phyloP scores from a whole-genome alignment of 768 basidiomycete genomes.

The Rhodotorula kratochvilovae region DNA sequence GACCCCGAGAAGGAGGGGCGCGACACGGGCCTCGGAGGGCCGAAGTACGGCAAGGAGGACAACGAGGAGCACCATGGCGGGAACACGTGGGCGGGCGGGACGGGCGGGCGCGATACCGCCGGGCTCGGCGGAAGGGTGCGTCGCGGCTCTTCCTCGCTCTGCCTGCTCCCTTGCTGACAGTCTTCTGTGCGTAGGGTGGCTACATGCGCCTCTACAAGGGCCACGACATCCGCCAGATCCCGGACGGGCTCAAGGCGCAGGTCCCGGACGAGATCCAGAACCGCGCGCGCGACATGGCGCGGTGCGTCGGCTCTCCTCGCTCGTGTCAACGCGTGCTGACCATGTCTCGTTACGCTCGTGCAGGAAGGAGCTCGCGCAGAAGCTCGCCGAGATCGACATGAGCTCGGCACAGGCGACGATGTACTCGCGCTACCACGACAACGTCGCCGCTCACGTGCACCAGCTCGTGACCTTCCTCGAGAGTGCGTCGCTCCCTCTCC shows the following conservation, averaged over 20 bases:
- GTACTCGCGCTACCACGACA: slow-evolving; percentile 26
- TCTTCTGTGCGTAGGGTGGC: slow-evolving; percentile 12
- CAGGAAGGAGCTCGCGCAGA: slow-evolving; percentile 20
- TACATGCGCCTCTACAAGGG: slow-evolving; percentile 32
- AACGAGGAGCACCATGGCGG: slow-evolving; percentile 29
- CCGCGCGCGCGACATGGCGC: slow-evolving; percentile 34
- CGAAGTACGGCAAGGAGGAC: slow-evolving; percentile 29
- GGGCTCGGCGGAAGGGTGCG: slow-evolving; percentile 23
- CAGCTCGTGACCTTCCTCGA: slow-evolving; percentile 31
- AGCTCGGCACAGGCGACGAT: slow-evolving; percentile 6
- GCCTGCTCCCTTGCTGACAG: not conserved
- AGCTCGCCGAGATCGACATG: slow-evolving; percentile 27
- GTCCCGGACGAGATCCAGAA: slow-evolving; percentile 29
- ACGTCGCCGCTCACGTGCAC: slow-evolving; percentile 6
- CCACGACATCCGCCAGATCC: slow-evolving; percentile 20
- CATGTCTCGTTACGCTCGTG: not conserved
- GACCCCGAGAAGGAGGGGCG: slow-evolving; percentile 25
- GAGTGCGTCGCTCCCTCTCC: slow-evolving; percentile 4
- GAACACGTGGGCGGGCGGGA: slow-evolving; percentile 35
- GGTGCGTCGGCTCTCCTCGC: not conserved
- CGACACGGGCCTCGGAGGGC: slow-evolving; percentile 14
- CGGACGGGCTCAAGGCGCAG: slow-evolving; percentile 24
- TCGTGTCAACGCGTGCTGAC: not conserved
- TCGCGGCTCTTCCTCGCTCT: too few relatives aligned
- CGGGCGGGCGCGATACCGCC: slow-evolving; percentile 29